These are phyloP conservation scores for Aspergillus sp. DNA, from an alignment of 2,329 filamentous ascomycete species.

Conservation along the genomic window DNA sequence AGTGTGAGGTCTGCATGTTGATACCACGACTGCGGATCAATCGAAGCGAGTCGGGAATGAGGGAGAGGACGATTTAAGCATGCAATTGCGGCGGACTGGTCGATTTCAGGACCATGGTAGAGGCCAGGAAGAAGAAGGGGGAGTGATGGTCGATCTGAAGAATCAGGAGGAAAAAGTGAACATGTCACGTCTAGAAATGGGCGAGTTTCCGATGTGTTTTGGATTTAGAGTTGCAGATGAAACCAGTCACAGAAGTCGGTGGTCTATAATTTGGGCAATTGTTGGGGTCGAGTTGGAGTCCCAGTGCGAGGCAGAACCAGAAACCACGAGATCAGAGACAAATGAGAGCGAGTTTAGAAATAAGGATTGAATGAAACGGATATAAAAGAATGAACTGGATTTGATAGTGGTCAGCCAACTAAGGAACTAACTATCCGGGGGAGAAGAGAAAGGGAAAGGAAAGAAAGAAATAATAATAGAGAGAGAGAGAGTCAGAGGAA, in stretches of 20 bases:
- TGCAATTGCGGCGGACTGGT: slow-evolving; percentile 12
- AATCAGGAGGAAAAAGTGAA: slow-evolving; percentile 6
- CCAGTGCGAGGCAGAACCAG: background rate
- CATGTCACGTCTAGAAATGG: slow-evolving; percentile 6
- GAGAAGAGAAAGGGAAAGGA: slow-evolving; percentile 1
- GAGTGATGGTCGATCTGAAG: background rate
- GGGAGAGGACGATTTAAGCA: slow-evolving; percentile 12
- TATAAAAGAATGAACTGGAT: slow-evolving; percentile 9
- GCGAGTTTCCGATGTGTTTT: slow-evolving; percentile 14
- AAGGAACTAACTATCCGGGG: background rate
- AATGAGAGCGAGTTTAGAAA: background rate
- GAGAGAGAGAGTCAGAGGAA: slow-evolving; percentile 7
- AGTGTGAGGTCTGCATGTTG: slow-evolving; percentile 15
- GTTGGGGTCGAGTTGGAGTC: background rate
- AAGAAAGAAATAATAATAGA: background rate
- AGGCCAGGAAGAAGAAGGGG: background rate
- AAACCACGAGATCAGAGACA: background rate
- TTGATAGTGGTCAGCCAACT: slow-evolving; percentile 2
- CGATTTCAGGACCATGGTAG: slow-evolving; percentile 18
- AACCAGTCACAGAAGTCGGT: slow-evolving; percentile 5
- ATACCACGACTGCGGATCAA: background rate
- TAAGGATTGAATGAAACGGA: background rate
- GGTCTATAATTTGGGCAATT: background rate
- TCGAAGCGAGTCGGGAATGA: background rate
- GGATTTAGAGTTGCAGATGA: slow-evolving; percentile 9